Evolutionary conservation across 176 grass and related monocot species (phyloP), one percentile per base, ranked within the genome.

Genomic region (Cocos nucifera): DNA sequence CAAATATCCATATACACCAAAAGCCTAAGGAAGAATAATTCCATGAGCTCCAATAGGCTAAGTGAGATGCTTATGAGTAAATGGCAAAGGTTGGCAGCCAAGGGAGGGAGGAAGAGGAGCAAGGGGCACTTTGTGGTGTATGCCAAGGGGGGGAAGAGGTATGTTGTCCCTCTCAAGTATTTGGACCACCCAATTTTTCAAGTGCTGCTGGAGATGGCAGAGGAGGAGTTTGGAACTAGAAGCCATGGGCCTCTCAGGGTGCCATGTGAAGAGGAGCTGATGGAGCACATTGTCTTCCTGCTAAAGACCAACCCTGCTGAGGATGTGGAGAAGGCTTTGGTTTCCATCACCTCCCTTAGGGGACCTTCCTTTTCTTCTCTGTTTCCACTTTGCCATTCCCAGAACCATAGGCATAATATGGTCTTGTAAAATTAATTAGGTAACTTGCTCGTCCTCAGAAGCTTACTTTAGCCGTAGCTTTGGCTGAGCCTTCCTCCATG

Each of bases 151-250:
- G 76, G 59, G 29, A 72, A 51, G 49, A 51, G 67, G 15, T 72
- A 65, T 58, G 68, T 72, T 59, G 68, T 72, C 59, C 67, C 76
- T 52, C 19, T 72, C 59, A 65, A 55, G 57, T 74, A 57, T 32
- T 19, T 79, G 18, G 23, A 66, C 23, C 77, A 80, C 58, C 63
- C 56, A 21, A 64, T 75, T 4, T 76, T 72, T 57, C 69, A 66
- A 58, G 77, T 79, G 69, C 54, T 79, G 68, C 39, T 79, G 54
- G 77, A 79, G 26, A 79, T 79, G 61, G 77, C 77, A 15, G 77
- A 79, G 50, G 77, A 79, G 48, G 69, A 79, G 69, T 57, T 79
- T 39, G 69, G 77, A 48, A 67, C 69, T 5, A 62, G 24, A 14
- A 50, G 69, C 2, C n/a, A 53, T 19, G 69, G 44, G 54, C 77